Conservation (phyloP, 331 rosid species). For the Acacia pycnantha region DNA sequence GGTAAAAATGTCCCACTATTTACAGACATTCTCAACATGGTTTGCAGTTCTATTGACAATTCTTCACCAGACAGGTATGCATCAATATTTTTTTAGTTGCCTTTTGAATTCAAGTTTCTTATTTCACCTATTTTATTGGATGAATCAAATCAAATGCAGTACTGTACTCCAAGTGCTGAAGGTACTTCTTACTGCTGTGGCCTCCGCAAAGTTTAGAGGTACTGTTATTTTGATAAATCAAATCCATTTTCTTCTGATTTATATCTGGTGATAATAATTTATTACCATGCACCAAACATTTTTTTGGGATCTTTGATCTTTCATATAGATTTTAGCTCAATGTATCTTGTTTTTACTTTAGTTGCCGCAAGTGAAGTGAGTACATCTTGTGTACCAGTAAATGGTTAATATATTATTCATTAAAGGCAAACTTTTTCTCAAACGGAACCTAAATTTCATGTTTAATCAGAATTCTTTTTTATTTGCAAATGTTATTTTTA, state of each 20-base stretch:
- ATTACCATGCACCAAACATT: neutral
- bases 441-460: slow-evolving; percentile 10
- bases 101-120: slow-evolving; percentile 27
- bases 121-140: slow-evolving; percentile 34
- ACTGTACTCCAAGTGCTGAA: slow-evolving; percentile 97
- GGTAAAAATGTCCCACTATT: slow-evolving; percentile 75
- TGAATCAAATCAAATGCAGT: slow-evolving; percentile 56
- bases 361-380: neutral
- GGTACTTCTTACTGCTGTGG: slow-evolving; percentile 98
- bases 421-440: slow-evolving; percentile 15
- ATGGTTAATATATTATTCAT: slow-evolving; percentile 24
- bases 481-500: neutral
- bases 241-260: slow-evolving; percentile 17
- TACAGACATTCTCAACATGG: slow-evolving; percentile 85
- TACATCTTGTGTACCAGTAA: slow-evolving; percentile 5
- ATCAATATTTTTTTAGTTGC: slow-evolving; percentile 9
- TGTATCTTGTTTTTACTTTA: slow-evolving; percentile 12
- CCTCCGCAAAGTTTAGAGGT: slow-evolving; percentile 98
- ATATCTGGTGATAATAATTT: slow-evolving; percentile 21
- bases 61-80: slow-evolving; percentile 95
- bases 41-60: slow-evolving; percentile 83
- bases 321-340: slow-evolving; percentile 10
- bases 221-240: slow-evolving; percentile 27
- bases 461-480: neutral
- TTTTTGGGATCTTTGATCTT: slow-evolving; percentile 6